Evolutionary conservation across 2,329 filamentous ascomycete species (phyloP), one percentile per base, ranked within the genome.

Genomic region (Cladorrhinum sp.): DNA sequence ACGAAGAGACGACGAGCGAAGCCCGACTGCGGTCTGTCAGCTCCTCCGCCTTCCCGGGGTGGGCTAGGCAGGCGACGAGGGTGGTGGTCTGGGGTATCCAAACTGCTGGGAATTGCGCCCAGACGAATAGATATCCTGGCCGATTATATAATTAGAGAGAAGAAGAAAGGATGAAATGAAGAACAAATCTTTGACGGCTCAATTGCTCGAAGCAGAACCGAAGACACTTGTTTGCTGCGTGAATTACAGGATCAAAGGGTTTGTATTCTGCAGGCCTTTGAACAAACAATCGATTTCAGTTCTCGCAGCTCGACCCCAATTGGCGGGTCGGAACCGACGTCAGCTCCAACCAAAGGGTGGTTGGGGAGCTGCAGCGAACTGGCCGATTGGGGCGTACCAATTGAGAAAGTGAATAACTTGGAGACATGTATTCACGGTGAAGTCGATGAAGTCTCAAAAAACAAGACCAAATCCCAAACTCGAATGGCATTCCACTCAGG

Each of bases 341-440:
- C n/a, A 46, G 18, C 42, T 46, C n/a, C 42, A 46, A 46, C 42
- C 16, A 18, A 21, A 21, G 9, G 4, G 4, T 28, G 26, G 26
- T 46, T 18, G 42, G 42, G 42, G 18, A 46, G 42, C 42, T 18
- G 42, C 42, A 46, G 42, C 42, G 6, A 46, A 46, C 3, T 20
- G 42, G 64, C 62, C 62, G 64, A 61, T 63, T 59, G 60, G 58
- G 39, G 57, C 64, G 14, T 36, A 36, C 33, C 3, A 10, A 30
- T 30, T 30, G 26, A 30, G n/a, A n/a, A n/a, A n/a, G n/a, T n/a
- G n/a, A n/a, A n/a, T n/a, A n/a, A n/a, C n/a, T n/a, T n/a, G n/a
- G n/a, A n/a, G n/a, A n/a, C n/a, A n/a, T n/a, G n/a, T n/a, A n/a
- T 28, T 28, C 26, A 28, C 26, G 26, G 9, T 28, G n/a, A n/a